These are phyloP conservation scores for Calonectria multiphialidica DNA, from an alignment of 2,329 filamentous ascomycete species.

Conservation along the genomic window DNA sequence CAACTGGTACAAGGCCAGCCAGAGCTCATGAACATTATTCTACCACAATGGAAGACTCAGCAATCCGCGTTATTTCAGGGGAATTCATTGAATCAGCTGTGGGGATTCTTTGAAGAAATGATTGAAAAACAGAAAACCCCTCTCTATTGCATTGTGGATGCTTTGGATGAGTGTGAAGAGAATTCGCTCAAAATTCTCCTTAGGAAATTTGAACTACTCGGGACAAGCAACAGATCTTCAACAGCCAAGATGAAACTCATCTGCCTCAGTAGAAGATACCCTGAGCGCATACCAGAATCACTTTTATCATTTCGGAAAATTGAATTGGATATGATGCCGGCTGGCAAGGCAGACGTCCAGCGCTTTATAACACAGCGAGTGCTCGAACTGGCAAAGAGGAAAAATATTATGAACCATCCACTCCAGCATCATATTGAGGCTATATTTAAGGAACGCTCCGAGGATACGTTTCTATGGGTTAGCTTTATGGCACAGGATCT, in stretches of 20 bases:
- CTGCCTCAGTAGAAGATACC: slow-evolving; percentile 11
- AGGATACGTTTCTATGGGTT: slow-evolving; percentile 28
- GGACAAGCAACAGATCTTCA: not conserved
- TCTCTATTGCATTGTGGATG: slow-evolving; percentile 17
- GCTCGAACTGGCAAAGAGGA: not conserved
- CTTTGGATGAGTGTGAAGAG: slow-evolving; percentile 17
- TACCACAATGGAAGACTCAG: slow-evolving; percentile 5
- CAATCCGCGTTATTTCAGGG: fast-evolving
- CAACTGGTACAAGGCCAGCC: not conserved
- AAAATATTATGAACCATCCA: fast-evolving
- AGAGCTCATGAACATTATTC: fast-evolving
- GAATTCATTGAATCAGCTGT: not conserved
- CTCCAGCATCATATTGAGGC: not conserved
- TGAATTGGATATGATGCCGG: not conserved
- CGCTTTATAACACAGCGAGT: not conserved
- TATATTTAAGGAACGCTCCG: slow-evolving; percentile 3
- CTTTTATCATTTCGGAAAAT: not conserved
- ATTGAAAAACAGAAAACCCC: fast-evolving
- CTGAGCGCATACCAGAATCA: not conserved
- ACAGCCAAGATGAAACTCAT: not conserved
- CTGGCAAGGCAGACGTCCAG: not conserved
- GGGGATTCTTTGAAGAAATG: not conserved
- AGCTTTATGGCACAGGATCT: slow-evolving; percentile 28
- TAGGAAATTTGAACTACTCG: not conserved
- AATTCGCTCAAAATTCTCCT: not conserved